phyloP scores from a whole-genome alignment of 2,329 filamentous ascomycete genomes.

The Talaromyces albobiverticillius region DNA sequence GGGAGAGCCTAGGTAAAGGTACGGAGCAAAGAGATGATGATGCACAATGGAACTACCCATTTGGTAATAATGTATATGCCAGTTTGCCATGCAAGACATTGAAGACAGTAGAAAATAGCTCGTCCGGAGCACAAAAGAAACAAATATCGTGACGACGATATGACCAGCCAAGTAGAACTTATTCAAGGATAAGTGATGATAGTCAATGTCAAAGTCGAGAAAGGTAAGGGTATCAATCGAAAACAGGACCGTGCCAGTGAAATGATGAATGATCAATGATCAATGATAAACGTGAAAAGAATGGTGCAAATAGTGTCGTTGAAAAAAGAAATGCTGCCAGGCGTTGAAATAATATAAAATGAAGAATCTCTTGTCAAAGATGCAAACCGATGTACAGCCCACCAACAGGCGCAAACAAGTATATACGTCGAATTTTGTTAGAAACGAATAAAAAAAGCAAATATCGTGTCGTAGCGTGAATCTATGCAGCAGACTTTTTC shows the following conservation, averaged over 20 bases:
- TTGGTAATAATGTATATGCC: no score
- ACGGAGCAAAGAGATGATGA: no score
- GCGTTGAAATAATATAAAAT: background rate
- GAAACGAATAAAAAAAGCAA: background rate
- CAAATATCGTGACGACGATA: no score
- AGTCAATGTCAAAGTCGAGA: background rate
- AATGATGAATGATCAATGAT: no score
- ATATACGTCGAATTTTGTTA: background rate
- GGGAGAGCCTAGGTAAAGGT: no score
- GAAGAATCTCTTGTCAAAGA: conserved; percentile 11
- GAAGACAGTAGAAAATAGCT: no score
- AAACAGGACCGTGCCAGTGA: conserved; percentile 6
- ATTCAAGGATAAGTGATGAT: conserved; percentile 11
- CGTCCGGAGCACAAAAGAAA: no score
- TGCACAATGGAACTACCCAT: no score
- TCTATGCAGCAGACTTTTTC: conserved; percentile 41
- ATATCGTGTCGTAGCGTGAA: background rate
- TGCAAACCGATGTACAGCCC: no score
- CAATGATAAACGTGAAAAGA: background rate
- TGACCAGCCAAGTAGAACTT: no score
- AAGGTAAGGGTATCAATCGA: conserved; percentile 14
- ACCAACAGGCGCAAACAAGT: background rate
- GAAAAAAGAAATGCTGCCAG: background rate
- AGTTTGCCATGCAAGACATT: no score
- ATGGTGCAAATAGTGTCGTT: background rate